These are phyloP conservation scores for Coccomyxa sp. DNA, from an alignment of 139 green algal genomes.

Conservation along the genomic window DNA sequence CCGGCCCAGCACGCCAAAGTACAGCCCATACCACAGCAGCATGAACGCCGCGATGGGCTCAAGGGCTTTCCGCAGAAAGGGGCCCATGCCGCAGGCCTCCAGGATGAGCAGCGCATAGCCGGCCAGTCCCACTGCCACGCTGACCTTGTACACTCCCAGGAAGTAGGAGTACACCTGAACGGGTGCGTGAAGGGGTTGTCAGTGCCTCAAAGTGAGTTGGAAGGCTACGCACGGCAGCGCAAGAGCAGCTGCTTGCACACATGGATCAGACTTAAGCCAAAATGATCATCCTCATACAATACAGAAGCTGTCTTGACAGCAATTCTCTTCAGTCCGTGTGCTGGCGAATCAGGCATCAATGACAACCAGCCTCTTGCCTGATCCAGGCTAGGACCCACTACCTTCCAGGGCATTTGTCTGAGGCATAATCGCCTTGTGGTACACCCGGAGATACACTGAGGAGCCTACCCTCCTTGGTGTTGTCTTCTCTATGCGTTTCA, in stretches of 20 bases:
- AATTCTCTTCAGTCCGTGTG: no score
- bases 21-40: conserved; percentile 73
- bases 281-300: no score
- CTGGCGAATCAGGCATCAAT: no score
- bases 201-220: no score
- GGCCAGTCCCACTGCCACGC: conserved; percentile 47
- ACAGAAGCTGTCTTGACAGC: no score
- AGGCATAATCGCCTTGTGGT: no score
- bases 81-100: conserved; percentile 53
- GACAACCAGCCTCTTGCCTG: no score
- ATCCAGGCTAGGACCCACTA: no score
- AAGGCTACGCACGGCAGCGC: no score
- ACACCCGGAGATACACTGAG: not conserved
- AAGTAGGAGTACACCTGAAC: conserved; percentile 80
- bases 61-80: conserved; percentile 31
- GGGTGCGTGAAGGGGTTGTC: not conserved
- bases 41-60: conserved; percentile 28
- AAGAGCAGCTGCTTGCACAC: no score
- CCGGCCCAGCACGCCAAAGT: conserved; percentile 83
- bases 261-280: no score
- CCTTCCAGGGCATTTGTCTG: no score
- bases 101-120: conserved; percentile 73
- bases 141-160: conserved; percentile 49
- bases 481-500: conserved; percentile 39
- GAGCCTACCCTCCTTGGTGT: conserved; percentile 50